Conservation (phyloP, 2,329 filamentous ascomycete species). For the Colletotrichum sojae region DNA sequence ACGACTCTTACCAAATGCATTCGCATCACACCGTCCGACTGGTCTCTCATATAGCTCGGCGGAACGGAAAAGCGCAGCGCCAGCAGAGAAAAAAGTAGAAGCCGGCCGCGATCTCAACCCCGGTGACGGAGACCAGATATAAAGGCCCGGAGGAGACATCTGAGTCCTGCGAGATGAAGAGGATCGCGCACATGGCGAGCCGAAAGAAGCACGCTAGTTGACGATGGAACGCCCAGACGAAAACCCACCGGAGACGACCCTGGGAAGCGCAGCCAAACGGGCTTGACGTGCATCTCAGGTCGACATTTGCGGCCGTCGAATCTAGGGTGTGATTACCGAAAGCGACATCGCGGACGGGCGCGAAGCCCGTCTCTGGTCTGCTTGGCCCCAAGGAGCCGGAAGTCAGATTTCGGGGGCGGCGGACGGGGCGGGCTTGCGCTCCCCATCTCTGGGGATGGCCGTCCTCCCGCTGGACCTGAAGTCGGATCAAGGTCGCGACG, state of each 20-base stretch:
- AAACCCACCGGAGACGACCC: conserved; percentile 23
- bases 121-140: conserved; percentile 18
- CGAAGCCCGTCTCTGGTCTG: background rate
- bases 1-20: too few relatives aligned
- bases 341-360: background rate
- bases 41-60: background rate
- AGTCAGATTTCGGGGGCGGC: background rate
- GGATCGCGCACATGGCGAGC: background rate
- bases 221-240: conserved; percentile 18
- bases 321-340: background rate
- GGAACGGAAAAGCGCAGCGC: background rate
- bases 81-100: background rate
- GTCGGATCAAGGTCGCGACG: conserved; percentile 21
- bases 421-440: background rate
- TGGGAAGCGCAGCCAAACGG: background rate
- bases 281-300: background rate
- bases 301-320: background rate
- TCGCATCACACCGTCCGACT: too few relatives aligned
- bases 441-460: background rate
- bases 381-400: conserved; percentile 7
- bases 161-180: background rate
- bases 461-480: background rate
- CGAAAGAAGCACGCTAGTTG: background rate
- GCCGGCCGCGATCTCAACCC: background rate
- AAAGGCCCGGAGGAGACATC: background rate